A percentile compares a stretch with the other conserved stretches of the same genome.
Conservation (phyloP, 768 basidiomycete species). For the Pisolithus sp. region DNA sequence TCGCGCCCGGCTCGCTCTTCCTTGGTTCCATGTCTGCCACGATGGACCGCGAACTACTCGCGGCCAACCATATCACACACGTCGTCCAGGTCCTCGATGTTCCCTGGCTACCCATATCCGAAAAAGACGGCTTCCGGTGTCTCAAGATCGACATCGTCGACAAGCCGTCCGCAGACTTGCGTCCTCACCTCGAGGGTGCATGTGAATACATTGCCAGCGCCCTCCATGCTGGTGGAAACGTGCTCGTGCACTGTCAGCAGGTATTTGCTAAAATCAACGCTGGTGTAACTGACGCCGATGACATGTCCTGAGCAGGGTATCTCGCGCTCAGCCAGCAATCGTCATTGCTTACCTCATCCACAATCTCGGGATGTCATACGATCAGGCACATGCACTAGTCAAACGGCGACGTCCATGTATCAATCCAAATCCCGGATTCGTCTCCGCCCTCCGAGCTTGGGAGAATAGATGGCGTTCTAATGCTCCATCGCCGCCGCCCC, state of each 20-base stretch:
- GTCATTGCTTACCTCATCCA: conserved; percentile 80
- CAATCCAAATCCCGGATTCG: conserved; percentile 76
- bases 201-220: conserved; percentile 62
- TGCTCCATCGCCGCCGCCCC: conserved; percentile 9
- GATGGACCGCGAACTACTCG: conserved; percentile 49
- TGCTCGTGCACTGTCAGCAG: conserved; percentile 81
- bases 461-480: conserved; percentile 32
- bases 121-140: conserved; percentile 43
- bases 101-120: conserved; percentile 50
- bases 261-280: conserved; percentile 27
- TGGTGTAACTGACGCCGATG: neutral
- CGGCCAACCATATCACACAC: conserved; percentile 44
- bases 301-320: conserved; percentile 45
- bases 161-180: conserved; percentile 52
- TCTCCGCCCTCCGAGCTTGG: conserved; percentile 54
- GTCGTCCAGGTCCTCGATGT: conserved; percentile 64
- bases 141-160: conserved; percentile 68
- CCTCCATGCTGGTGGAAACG: conserved; percentile 53
- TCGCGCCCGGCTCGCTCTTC: conserved; percentile 49
- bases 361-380: conserved; percentile 66
- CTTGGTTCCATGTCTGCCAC: conserved; percentile 61
- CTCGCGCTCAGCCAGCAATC: conserved; percentile 69
- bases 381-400: conserved; percentile 54
- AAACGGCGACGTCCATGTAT: conserved; percentile 63
- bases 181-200: conserved; percentile 61